Percentiles rank a stretch among this genome's conserved stretches.
These are phyloP conservation scores for Asterophora lycoperdoides DNA, from an alignment of 768 basidiomycete species.

Conservation along the genomic window DNA sequence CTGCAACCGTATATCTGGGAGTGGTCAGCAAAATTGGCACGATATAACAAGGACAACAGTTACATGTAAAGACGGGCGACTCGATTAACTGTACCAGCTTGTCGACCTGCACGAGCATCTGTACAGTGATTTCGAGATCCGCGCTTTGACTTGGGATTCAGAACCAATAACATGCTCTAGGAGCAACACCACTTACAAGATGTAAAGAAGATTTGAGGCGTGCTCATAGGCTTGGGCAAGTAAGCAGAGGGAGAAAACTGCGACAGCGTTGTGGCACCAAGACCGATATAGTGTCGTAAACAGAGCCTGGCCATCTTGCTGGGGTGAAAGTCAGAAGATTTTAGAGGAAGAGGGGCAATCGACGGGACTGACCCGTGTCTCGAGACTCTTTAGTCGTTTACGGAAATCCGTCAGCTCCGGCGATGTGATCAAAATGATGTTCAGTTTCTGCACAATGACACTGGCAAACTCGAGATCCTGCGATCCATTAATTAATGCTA, in stretches of 20 bases:
- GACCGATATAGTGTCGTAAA: slow-evolving; percentile 94
- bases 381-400: slow-evolving; percentile 86
- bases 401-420: slow-evolving; percentile 95
- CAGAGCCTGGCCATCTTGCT: slow-evolving; percentile 95
- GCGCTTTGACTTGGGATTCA: slow-evolving; percentile 49
- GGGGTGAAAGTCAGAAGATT: neutral
- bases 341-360: neutral
- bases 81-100: slow-evolving; percentile 98
- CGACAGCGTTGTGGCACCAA: slow-evolving; percentile 98
- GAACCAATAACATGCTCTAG: neutral
- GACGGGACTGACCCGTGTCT: slow-evolving; percentile 67
- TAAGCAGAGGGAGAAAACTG: slow-evolving; percentile 93
- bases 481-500: neutral
- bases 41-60: slow-evolving; percentile 19
- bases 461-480: slow-evolving; percentile 98
- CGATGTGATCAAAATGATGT: slow-evolving; percentile 93
- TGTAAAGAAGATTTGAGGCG: slow-evolving; percentile 91
- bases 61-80: slow-evolving; percentile 97
- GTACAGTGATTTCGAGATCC: slow-evolving; percentile 94
- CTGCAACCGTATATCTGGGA: slow-evolving; percentile 78
- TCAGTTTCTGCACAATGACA: slow-evolving; percentile 95
- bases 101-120: slow-evolving; percentile 92
- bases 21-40: neutral
- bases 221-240: slow-evolving; percentile 99
- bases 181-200: slow-evolving; percentile 58